Percentiles rank a stretch among this genome's conserved stretches.
Conservation (phyloP, 2,329 filamentous ascomycete genomes). For the Aureobasidium subglaciale region DNA sequence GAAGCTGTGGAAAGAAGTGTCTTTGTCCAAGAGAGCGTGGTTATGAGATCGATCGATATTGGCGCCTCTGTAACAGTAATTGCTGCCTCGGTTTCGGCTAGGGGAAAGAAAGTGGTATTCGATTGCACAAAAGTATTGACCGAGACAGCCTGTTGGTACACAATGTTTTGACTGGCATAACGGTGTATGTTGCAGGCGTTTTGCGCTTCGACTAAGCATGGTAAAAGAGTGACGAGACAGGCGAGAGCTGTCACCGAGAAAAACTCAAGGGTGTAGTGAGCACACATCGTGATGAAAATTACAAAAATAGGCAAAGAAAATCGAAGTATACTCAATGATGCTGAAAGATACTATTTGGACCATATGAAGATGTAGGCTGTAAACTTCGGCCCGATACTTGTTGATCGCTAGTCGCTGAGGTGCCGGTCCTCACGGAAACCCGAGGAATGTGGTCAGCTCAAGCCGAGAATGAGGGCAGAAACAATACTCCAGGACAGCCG, state of each 20-base stretch:
- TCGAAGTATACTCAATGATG: not conserved
- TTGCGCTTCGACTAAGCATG: not conserved
- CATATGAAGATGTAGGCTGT: not conserved
- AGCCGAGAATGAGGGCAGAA: not conserved
- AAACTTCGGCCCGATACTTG: not conserved
- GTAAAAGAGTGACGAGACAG: not conserved
- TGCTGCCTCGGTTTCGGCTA: slow-evolving; percentile 17
- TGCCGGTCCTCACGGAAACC: not conserved
- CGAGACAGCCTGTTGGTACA: slow-evolving; percentile 25
- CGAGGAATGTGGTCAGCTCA: slow-evolving; percentile 1
- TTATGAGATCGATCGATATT: slow-evolving; percentile 23
- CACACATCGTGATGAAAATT: not conserved
- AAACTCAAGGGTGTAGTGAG: not conserved
- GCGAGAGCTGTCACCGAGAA: not conserved
- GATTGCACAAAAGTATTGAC: slow-evolving; percentile 23
- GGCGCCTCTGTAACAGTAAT: slow-evolving; percentile 27
- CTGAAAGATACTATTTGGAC: too few species aligned
- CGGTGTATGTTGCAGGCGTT: slow-evolving; percentile 8
- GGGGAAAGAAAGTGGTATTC: slow-evolving; percentile 26
- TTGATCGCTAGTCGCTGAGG: not conserved
- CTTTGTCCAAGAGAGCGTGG: slow-evolving; percentile 24
- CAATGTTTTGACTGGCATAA: slow-evolving; percentile 10
- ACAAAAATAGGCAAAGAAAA: not conserved
- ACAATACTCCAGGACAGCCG: not conserved
- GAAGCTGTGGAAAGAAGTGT: not conserved